These are phyloP conservation scores for Rhizophagus sp. DNA, from an alignment of 192 early-diverging fungal genomes.

Conservation along the genomic window DNA sequence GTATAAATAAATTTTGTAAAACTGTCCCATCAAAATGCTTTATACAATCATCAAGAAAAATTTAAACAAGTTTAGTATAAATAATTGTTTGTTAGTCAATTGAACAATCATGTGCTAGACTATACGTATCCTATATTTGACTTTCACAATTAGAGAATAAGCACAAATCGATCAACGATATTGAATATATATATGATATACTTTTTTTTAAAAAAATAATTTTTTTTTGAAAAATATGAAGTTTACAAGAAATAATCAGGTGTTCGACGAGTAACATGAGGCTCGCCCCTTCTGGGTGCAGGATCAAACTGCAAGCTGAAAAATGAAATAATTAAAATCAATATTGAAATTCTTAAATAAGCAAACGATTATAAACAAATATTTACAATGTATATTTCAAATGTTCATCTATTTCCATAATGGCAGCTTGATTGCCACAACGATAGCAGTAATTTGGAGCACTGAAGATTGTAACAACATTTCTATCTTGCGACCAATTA, in stretches of 20 bases:
- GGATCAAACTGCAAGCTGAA: slow-evolving; percentile 92
- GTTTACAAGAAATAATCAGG: slow-evolving; percentile 97
- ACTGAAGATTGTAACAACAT: slow-evolving; percentile 98
- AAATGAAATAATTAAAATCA: background rate
- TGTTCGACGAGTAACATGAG: slow-evolving; percentile 96
- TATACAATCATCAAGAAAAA: background rate
- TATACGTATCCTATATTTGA: background rate
- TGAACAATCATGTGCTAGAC: background rate
- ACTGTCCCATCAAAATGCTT: background rate
- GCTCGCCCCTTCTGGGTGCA: slow-evolving; percentile 84
- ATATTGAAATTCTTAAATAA: background rate
- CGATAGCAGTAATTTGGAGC: slow-evolving; percentile 99
- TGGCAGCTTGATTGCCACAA: slow-evolving; percentile 99
- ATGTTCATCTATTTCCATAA: slow-evolving; percentile 99
- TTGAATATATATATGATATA: background rate
- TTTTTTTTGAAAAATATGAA: background rate
- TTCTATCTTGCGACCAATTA: slow-evolving; percentile 98
- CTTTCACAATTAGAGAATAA: background rate
- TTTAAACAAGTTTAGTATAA: background rate
- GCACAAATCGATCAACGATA: slow-evolving; percentile 24
- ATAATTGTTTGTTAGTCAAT: background rate
- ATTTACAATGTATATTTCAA: slow-evolving; percentile 97
- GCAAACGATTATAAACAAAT: background rate
- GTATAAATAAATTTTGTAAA: background rate
- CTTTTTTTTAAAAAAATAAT: background rate